These are phyloP conservation scores for Stagonosporopsis vannaccii DNA, from an alignment of 2,329 filamentous ascomycete genomes.

Conservation along the genomic window DNA sequence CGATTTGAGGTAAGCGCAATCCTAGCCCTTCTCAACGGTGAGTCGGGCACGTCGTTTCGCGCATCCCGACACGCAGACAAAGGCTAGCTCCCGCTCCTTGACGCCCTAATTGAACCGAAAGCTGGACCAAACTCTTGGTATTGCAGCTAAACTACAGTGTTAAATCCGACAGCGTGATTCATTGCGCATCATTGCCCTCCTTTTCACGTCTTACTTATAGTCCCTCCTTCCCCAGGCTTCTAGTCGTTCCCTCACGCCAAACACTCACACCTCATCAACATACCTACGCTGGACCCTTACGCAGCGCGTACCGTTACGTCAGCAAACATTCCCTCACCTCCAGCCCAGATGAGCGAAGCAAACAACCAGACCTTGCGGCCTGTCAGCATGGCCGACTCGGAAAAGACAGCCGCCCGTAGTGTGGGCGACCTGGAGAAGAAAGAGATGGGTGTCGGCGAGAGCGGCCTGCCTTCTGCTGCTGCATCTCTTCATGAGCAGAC, in stretches of 20 bases:
- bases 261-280: background rate
- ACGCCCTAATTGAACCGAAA: slow-evolving; percentile 17
- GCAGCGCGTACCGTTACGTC: slow-evolving; percentile 6
- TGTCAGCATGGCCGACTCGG: slow-evolving; percentile 43
- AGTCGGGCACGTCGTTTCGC: slow-evolving; percentile 6
- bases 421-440: slow-evolving; percentile 38
- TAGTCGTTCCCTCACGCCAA: background rate
- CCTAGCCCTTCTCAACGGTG: slow-evolving; percentile 11
- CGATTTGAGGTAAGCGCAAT: slow-evolving; percentile 10
- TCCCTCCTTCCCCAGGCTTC: slow-evolving; percentile 18
- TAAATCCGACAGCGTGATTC: slow-evolving; percentile 20
- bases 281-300: slow-evolving; percentile 1
- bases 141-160: slow-evolving; percentile 15
- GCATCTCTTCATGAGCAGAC: slow-evolving; percentile 29
- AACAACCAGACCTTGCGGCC: slow-evolving; percentile 36
- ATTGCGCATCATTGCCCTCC: background rate
- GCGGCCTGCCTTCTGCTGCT: slow-evolving; percentile 31
- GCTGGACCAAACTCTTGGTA: slow-evolving; percentile 11
- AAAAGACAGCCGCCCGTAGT: slow-evolving; percentile 42
- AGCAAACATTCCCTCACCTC: background rate
- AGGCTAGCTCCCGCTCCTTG: slow-evolving; percentile 16
- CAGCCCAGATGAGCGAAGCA: slow-evolving; percentile 30
- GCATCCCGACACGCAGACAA: slow-evolving; percentile 9
- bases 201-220: slow-evolving; percentile 25
- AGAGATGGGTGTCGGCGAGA: slow-evolving; percentile 28